phyloP scores from a whole-genome alignment of 2,329 filamentous ascomycete genomes.

The Aspergillus neotritici region DNA sequence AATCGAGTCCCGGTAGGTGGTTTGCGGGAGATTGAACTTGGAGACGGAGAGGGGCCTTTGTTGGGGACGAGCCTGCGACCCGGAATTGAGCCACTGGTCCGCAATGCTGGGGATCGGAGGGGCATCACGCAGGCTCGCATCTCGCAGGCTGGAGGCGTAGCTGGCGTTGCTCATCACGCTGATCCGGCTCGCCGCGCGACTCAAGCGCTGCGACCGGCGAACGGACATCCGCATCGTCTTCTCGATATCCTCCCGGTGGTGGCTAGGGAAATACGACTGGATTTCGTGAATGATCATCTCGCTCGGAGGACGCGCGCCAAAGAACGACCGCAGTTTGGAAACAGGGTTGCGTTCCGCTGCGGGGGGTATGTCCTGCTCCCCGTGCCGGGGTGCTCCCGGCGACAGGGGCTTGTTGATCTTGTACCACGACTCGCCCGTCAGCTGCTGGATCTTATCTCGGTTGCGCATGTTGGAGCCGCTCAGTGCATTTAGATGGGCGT shows the following conservation, averaged over 20 bases:
- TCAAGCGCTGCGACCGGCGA: constrained; percentile 81
- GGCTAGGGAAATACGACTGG: constrained; percentile 94
- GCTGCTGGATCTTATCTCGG: constrained; percentile 79
- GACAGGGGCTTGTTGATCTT: constrained; percentile 83
- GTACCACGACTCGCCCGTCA: constrained; percentile 82
- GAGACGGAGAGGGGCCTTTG: constrained; percentile 57
- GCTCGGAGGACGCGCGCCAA: constrained; percentile 86
- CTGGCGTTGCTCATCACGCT: constrained; percentile 93
- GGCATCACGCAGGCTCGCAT: constrained; percentile 86
- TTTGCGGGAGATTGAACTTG: constrained; percentile 53
- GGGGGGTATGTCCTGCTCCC: constrained; percentile 25
- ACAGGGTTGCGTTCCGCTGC: constrained; percentile 31
- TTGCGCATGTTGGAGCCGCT: constrained; percentile 64
- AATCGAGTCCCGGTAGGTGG: constrained; percentile 76
- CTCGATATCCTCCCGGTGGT: constrained; percentile 89
- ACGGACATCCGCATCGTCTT: constrained; percentile 90
- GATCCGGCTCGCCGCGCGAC: constrained; percentile 84
- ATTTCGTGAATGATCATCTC: constrained; percentile 96
- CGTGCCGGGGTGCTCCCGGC: constrained; percentile 49
- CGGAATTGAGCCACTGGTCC: constrained; percentile 75
- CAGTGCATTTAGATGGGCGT: constrained; percentile 61
- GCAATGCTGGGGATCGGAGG: constrained; percentile 94
- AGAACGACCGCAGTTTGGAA: constrained; percentile 58
- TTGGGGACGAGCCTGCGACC: constrained; percentile 46
- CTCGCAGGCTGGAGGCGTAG: constrained; percentile 83